A percentile compares a stretch with the other conserved stretches of the same genome.
Evolutionary conservation across 1,139 yeast species (phyloP).

Genomic region (Meyerozyma smithsonii): DNA sequence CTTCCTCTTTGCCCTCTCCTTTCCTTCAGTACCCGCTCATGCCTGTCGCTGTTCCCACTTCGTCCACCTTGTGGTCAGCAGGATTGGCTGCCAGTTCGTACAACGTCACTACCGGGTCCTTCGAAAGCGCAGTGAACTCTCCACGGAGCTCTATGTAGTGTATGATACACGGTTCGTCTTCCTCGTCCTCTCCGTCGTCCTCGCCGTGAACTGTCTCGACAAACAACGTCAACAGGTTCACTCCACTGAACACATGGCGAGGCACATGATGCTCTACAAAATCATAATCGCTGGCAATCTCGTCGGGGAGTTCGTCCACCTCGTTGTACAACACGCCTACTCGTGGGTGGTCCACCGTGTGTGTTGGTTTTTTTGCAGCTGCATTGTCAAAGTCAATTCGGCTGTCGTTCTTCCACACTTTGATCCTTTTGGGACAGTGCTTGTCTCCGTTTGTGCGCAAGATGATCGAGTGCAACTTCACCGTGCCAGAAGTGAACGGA

Average conservation of each 20-base stretch:
- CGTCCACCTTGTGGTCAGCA: constrained; percentile 61
- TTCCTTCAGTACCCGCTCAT: constrained; percentile 1
- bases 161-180: constrained; percentile 48
- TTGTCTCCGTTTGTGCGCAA: constrained; percentile 60
- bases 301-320: constrained; percentile 32
- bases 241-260: constrained; percentile 67
- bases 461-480: constrained; percentile 69
- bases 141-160: constrained; percentile 82
- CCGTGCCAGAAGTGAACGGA: constrained; percentile 69
- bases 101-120: constrained; percentile 67
- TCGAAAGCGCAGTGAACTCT: constrained; percentile 56
- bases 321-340: constrained; percentile 41
- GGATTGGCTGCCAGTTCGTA: constrained; percentile 95
- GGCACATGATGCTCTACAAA: constrained; percentile 85
- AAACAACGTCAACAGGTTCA: constrained; percentile 62
- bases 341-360: constrained; percentile 59
- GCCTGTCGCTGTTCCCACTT: neutral
- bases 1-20: constrained; percentile 2
- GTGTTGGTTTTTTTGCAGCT: constrained; percentile 45
- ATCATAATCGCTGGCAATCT: constrained; percentile 35
- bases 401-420: constrained; percentile 67
- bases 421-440: constrained; percentile 65
- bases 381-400: constrained; percentile 69
- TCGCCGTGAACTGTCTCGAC: constrained; percentile 55
- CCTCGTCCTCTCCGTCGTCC: constrained; percentile 48